Percentiles rank a stretch among this genome's conserved stretches.
phyloP scores from a whole-genome alignment of 805 yeast genomes.

The Yamadazyma akitaensis region DNA sequence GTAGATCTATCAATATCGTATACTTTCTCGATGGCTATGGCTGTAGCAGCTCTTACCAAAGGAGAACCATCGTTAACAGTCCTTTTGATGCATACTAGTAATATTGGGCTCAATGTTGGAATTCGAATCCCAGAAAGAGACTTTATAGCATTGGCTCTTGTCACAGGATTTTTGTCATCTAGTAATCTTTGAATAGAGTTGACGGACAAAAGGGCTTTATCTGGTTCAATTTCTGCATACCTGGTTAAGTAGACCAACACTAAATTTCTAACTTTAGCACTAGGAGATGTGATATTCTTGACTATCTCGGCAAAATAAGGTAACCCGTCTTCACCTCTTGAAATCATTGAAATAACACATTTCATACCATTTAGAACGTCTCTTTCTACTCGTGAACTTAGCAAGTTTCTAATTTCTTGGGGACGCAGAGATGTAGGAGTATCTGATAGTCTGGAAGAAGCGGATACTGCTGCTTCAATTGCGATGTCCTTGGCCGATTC shows the following conservation, averaged over 20 bases:
- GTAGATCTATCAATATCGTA: constrained; percentile 39
- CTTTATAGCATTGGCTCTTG: constrained; percentile 70
- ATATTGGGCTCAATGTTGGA: constrained; percentile 76
- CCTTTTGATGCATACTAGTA: constrained; percentile 68
- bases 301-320: constrained; percentile 78
- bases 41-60: constrained; percentile 74
- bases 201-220: constrained; percentile 82
- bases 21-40: constrained; percentile 67
- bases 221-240: constrained; percentile 82
- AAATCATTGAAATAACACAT: constrained; percentile 36
- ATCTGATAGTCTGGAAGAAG: constrained; percentile 63
- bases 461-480: constrained; percentile 78
- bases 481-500: constrained; percentile 80
- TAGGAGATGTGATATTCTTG: constrained; percentile 72
- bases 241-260: constrained; percentile 72
- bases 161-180: constrained; percentile 62
- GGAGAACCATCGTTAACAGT: constrained; percentile 70
- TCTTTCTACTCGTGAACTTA: constrained; percentile 67
- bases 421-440: constrained; percentile 60
- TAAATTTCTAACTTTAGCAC: constrained; percentile 64
- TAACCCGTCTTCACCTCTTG: constrained; percentile 40
- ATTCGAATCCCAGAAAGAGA: constrained; percentile 82
- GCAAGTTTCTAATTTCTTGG: constrained; percentile 58
- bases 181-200: constrained; percentile 88
- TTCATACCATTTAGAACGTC: constrained; percentile 42